phyloP scores from a whole-genome alignment of 345 rosid species.

The Theobroma cacao region DNA sequence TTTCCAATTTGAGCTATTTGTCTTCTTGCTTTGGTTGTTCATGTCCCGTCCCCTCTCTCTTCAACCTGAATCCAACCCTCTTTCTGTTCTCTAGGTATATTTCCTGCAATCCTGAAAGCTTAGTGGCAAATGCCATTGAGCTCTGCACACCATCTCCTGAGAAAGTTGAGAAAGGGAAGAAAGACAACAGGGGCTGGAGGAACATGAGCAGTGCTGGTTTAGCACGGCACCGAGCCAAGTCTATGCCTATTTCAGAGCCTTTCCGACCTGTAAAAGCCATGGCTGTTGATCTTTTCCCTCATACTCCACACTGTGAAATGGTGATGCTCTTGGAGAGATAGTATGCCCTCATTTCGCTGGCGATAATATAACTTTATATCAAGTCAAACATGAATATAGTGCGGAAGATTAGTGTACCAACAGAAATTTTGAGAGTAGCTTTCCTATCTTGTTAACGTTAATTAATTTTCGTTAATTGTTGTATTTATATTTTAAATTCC shows the following conservation, averaged over 20 bases:
- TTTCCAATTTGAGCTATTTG: slow-evolving; percentile 24
- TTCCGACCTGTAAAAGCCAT: slow-evolving; percentile 88
- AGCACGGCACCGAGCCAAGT: slow-evolving; percentile 83
- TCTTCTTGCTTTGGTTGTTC: not conserved
- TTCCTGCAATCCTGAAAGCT: slow-evolving; percentile 94
- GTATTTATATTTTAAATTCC: not conserved
- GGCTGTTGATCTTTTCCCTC: slow-evolving; percentile 98
- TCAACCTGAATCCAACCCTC: not conserved
- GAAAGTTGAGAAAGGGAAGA: slow-evolving; percentile 61
- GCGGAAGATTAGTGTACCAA: not conserved
- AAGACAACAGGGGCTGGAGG: slow-evolving; percentile 61
- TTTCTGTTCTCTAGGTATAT: slow-evolving; percentile 58
- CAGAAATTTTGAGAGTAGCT: not conserved
- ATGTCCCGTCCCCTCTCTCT: not conserved
- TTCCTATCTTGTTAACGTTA: not conserved
- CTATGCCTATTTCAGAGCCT: slow-evolving; percentile 88
- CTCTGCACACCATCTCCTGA: slow-evolving; percentile 82
- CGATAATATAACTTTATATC: not conserved
- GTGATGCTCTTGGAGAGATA: slow-evolving; percentile 92
- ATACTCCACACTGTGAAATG: slow-evolving; percentile 91
- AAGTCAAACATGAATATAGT: not conserved
- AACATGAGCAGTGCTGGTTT: slow-evolving; percentile 74
- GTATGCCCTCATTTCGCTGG: not conserved
- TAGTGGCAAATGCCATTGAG: slow-evolving; percentile 90
- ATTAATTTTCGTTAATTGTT: not conserved